phyloP scores from a whole-genome alignment of 495 filamentous ascomycete genomes.

The Annulohypoxylon nitens region DNA sequence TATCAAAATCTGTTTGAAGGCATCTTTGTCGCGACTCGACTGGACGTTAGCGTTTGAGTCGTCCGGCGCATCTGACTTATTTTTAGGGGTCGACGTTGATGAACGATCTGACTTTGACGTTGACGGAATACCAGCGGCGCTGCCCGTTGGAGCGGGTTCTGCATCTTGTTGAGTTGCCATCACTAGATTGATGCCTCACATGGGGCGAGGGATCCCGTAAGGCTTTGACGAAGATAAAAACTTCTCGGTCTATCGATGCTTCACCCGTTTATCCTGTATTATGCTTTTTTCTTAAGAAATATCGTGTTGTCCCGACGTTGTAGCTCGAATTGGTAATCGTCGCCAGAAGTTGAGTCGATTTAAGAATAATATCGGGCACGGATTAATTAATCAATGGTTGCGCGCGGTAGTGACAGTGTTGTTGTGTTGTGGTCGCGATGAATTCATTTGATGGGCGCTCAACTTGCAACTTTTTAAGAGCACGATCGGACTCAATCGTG shows the following conservation, averaged over 20 bases:
- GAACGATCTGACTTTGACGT: conserved; percentile 49
- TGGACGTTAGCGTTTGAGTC: conserved; percentile 39
- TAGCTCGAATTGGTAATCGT: conserved; percentile 32
- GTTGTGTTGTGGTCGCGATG: conserved; percentile 32
- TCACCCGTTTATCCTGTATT: neutral
- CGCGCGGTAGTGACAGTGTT: conserved; percentile 29
- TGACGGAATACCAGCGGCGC: conserved; percentile 35
- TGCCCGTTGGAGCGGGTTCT: conserved; percentile 40
- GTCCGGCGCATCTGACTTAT: conserved; percentile 52
- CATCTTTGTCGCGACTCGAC: conserved; percentile 60
- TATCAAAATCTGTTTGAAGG: conserved; percentile 71
- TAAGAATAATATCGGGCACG: conserved; percentile 4
- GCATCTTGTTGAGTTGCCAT: conserved; percentile 51
- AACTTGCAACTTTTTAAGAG: conserved; percentile 41
- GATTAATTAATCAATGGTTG: conserved; percentile 19
- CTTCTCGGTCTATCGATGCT: conserved; percentile 8
- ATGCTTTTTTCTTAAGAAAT: conserved; percentile 1
- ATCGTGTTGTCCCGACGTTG: conserved; percentile 18
- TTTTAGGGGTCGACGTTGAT: conserved; percentile 48
- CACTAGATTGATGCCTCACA: conserved; percentile 34
- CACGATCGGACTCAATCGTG: conserved; percentile 26
- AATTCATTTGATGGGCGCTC: conserved; percentile 33
- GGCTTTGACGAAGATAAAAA: conserved; percentile 20
- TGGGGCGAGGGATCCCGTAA: conserved; percentile 25
- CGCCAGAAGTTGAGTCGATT: conserved; percentile 14